phyloP scores from a whole-genome alignment of 2,329 filamentous ascomycete species.

The Nigrospora sphaerica region DNA sequence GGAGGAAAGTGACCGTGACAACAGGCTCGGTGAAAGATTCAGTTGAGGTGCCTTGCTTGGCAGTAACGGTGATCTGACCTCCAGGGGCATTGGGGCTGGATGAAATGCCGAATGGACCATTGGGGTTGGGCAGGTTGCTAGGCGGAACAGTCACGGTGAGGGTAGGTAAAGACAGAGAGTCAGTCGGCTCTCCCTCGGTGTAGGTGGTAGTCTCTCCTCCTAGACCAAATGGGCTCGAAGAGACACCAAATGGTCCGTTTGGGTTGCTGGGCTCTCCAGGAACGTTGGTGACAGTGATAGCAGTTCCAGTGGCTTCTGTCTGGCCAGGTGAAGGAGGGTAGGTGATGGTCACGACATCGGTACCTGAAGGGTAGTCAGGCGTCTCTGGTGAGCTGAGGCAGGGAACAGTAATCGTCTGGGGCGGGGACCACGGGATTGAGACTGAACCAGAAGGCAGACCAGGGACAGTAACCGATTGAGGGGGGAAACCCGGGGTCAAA shows the following conservation, averaged over 20 bases:
- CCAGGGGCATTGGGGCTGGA: neutral
- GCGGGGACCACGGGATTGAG: constrained; percentile 6
- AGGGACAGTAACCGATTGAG: constrained; percentile 10
- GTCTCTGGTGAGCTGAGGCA: neutral
- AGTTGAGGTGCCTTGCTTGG: neutral
- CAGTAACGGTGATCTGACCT: neutral
- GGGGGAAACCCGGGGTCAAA: constrained; percentile 9
- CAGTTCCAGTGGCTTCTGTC: neutral
- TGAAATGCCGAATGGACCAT: neutral
- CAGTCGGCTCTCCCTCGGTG: neutral
- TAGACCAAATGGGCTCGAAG: constrained; percentile 1
- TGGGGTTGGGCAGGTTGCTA: neutral
- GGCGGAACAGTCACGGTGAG: neutral
- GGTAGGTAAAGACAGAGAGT: neutral
- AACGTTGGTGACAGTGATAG: constrained; percentile 4
- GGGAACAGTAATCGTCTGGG: constrained; percentile 4
- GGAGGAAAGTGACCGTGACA: neutral
- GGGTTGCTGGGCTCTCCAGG: neutral
- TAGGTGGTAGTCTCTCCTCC: neutral
- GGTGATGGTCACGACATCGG: constrained; percentile 5
- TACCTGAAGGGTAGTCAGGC: neutral
- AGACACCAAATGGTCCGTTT: constrained; percentile 3
- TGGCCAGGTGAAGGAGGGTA: constrained; percentile 2
- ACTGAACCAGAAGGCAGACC: constrained; percentile 10
- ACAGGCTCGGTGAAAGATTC: neutral